Evolutionary conservation across 2,329 filamentous ascomycete genomes (phyloP).

Genomic region (Lecanosticta acicola): DNA sequence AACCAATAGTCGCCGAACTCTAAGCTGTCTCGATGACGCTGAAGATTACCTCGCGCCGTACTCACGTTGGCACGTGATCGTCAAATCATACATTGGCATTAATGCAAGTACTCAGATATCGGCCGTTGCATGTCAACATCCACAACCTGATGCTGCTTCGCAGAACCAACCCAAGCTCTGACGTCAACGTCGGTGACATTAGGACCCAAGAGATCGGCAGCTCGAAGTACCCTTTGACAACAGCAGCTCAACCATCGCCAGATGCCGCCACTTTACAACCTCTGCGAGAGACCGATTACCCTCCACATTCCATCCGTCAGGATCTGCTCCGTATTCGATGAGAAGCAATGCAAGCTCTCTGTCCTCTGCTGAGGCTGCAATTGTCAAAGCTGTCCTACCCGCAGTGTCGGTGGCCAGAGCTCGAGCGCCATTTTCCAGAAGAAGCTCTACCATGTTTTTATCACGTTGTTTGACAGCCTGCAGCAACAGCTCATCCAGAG

Average conservation of each 20-base stretch:
- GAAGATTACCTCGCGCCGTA: background rate
- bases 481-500: conserved; percentile 1
- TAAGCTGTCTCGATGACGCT: background rate
- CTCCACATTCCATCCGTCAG: background rate
- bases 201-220: too few species aligned
- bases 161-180: too few species aligned
- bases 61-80: background rate
- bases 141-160: too few species aligned
- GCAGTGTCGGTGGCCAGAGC: background rate
- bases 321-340: conserved; percentile 6
- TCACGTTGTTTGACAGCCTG: conserved; percentile 6
- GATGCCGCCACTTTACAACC: conserved; percentile 3
- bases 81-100: background rate
- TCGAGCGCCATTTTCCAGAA: conserved; percentile 4
- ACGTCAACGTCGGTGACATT: background rate
- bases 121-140: background rate
- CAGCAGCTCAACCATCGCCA: conserved; percentile 6
- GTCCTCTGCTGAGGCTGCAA: conserved; percentile 2
- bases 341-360: conserved; percentile 5
- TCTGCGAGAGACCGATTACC: background rate
- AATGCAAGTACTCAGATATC: too few species aligned
- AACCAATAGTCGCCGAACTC: background rate
- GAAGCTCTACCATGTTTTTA: conserved; percentile 4
- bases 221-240: conserved; percentile 1
- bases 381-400: conserved; percentile 1